These are phyloP conservation scores for Nothophoma quercina DNA, from an alignment of 2,329 filamentous ascomycete genomes.

Conservation along the genomic window DNA sequence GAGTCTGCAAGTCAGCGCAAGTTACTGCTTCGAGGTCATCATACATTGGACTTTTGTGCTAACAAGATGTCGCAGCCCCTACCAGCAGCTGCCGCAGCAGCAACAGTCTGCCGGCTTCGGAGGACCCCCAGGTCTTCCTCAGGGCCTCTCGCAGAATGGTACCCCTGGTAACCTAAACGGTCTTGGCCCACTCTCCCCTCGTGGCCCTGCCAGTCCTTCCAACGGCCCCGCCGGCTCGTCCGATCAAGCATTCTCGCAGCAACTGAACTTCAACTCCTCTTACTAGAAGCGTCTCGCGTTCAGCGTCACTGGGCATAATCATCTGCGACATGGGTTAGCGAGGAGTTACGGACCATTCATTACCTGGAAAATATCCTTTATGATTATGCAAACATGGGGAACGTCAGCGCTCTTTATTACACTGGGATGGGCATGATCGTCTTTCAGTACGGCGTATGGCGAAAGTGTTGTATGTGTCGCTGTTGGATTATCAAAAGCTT, in stretches of 20 bases:
- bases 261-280: constrained; percentile 28
- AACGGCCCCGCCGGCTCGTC: constrained; percentile 44
- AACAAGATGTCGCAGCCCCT: constrained; percentile 10
- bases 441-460: constrained; percentile 45
- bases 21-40: not conserved
- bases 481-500: constrained; percentile 15
- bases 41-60: not conserved
- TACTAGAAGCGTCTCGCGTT: constrained; percentile 19
- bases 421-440: constrained; percentile 21
- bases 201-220: constrained; percentile 20
- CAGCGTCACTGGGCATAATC: constrained; percentile 20
- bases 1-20: not conserved
- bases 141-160: constrained; percentile 18
- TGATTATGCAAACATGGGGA: constrained; percentile 16
- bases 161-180: constrained; percentile 16
- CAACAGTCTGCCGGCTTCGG: constrained; percentile 17
- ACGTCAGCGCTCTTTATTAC: constrained; percentile 11
- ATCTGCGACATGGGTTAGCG: constrained; percentile 23
- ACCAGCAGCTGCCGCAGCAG: constrained; percentile 19
- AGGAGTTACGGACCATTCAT: constrained; percentile 21
- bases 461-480: constrained; percentile 26
- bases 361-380: constrained; percentile 20
- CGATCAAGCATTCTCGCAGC: constrained; percentile 47
- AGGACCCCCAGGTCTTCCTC: constrained; percentile 17
- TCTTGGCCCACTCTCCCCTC: constrained; percentile 17